Evolutionary conservation across 2,329 filamentous ascomycete species (phyloP).

Genomic region (Dactylella cylindrospora): DNA sequence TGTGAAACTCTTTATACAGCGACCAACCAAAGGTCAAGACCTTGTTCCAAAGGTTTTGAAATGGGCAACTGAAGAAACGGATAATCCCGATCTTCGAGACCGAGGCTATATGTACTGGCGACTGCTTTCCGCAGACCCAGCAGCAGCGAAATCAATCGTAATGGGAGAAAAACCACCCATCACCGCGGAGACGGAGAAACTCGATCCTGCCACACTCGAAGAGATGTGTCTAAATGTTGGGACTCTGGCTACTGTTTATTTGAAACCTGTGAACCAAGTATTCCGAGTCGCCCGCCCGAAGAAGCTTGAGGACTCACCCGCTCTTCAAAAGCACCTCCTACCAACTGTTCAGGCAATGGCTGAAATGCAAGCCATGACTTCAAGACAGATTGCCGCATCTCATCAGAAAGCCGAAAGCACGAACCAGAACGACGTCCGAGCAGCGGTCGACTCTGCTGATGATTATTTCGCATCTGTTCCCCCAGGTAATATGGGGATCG

Average conservation of each 20-base stretch:
- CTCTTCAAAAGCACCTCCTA: conserved; percentile 72
- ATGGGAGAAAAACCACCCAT: conserved; percentile 98
- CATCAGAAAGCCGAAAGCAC: conserved; percentile 64
- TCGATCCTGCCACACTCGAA: conserved; percentile 86
- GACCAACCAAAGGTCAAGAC: conserved; percentile 89
- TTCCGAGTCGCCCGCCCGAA: conserved; percentile 85
- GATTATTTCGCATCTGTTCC: conserved; percentile 48
- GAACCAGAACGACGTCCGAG: conserved; percentile 60
- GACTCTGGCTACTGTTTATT: conserved; percentile 92
- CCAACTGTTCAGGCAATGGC: conserved; percentile 56
- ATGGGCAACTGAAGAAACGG: conserved; percentile 99
- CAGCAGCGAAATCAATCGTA: conserved; percentile 79
- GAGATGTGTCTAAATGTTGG: conserved; percentile 97
- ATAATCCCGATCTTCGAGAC: conserved; percentile 94
- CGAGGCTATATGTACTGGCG: conserved; percentile 99
- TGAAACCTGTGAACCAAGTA: conserved; percentile 96
- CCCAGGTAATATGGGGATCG: conserved; percentile 42
- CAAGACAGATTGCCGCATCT: conserved; percentile 58
- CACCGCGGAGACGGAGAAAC: conserved; percentile 90
- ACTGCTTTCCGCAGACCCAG: conserved; percentile 85
- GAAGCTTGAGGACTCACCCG: conserved; percentile 77
- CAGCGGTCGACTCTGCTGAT: conserved; percentile 57
- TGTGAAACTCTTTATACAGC: conserved; percentile 95
- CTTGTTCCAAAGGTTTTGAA: conserved; percentile 93
- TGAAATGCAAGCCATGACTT: conserved; percentile 47